phyloP scores from a whole-genome alignment of 768 basidiomycete genomes.

The Boletus rubescentipes region DNA sequence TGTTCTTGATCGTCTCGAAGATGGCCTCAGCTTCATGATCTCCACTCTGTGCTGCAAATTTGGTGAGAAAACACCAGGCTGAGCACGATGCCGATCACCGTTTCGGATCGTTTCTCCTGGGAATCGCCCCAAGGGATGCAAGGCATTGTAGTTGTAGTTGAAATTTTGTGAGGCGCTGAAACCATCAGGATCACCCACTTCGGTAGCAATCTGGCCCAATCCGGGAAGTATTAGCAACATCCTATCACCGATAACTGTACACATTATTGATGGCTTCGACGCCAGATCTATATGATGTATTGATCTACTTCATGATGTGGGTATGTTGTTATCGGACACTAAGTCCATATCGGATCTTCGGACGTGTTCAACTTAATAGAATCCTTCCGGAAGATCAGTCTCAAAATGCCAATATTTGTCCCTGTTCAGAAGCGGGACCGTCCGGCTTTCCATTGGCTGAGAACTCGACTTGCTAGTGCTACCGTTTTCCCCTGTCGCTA shows the following conservation, averaged over 20 bases:
- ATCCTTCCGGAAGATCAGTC: constrained; percentile 58
- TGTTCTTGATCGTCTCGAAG: constrained; percentile 73
- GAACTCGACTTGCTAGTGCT: constrained; percentile 63
- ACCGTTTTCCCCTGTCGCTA: constrained; percentile 87
- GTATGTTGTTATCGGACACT: constrained; percentile 91
- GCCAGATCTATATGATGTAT: constrained; percentile 53
- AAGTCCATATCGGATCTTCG: constrained; percentile 94
- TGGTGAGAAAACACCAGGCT: not conserved
- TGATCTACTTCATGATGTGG: constrained; percentile 79
- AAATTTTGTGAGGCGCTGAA: constrained; percentile 41
- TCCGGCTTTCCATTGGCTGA: constrained; percentile 55
- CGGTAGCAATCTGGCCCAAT: constrained; percentile 43
- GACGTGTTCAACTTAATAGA: constrained; percentile 75
- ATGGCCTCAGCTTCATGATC: constrained; percentile 72
- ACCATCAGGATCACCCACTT: constrained; percentile 36
- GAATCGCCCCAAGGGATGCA: constrained; percentile 54
- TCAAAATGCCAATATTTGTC: constrained; percentile 93
- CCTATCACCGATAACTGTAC: constrained; percentile 6
- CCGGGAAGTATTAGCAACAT: constrained; percentile 33
- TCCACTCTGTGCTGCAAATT: constrained; percentile 56
- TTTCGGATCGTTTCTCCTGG: constrained; percentile 68
- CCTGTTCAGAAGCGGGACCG: constrained; percentile 71
- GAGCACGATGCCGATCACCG: constrained; percentile 42
- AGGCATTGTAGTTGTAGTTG: constrained; percentile 67
- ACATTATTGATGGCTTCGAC: constrained; percentile 50